These are phyloP conservation scores for Tripterygium wilfordii DNA, from an alignment of 177 flowering plant species.

Conservation along the genomic window DNA sequence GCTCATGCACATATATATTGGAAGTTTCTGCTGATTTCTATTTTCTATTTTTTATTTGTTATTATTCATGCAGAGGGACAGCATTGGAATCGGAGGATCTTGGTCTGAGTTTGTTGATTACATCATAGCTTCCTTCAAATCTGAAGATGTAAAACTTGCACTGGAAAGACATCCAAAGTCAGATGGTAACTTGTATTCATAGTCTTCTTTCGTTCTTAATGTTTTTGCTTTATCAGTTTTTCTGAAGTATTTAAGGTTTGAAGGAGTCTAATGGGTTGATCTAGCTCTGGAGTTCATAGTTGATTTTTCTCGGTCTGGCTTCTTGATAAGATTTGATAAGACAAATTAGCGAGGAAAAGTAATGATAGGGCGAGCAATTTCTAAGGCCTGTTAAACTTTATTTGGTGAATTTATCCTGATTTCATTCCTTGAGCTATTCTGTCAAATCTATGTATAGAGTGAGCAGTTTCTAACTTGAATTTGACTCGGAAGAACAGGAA, in stretches of 20 bases:
- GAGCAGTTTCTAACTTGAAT: no score
- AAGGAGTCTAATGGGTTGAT: no score
- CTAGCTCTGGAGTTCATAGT: no score
- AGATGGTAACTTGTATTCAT: constrained; percentile 14
- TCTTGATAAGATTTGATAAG: no score
- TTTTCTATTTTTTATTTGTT: neutral
- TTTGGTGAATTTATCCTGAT: no score
- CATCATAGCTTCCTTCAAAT: constrained; percentile 41
- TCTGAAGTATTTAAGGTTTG: neutral
- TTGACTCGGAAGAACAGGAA: no score
- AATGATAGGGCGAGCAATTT: no score
- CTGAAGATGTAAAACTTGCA: constrained; percentile 75
- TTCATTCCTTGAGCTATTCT: no score
- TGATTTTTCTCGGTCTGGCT: neutral
- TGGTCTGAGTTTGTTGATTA: constrained; percentile 79
- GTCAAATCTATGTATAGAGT: no score
- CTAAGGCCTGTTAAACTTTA: no score
- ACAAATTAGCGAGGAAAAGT: no score
- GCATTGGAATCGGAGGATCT: constrained; percentile 71
- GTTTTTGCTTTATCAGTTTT: neutral
- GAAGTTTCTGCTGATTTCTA: neutral
- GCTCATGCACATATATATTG: no score
- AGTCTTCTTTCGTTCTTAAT: neutral
- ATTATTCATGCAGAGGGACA: constrained; percentile 48
- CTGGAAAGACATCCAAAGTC: constrained; percentile 30